These are phyloP conservation scores for Taphrina communis DNA, from an alignment of 1,139 yeast species.

Conservation along the genomic window DNA sequence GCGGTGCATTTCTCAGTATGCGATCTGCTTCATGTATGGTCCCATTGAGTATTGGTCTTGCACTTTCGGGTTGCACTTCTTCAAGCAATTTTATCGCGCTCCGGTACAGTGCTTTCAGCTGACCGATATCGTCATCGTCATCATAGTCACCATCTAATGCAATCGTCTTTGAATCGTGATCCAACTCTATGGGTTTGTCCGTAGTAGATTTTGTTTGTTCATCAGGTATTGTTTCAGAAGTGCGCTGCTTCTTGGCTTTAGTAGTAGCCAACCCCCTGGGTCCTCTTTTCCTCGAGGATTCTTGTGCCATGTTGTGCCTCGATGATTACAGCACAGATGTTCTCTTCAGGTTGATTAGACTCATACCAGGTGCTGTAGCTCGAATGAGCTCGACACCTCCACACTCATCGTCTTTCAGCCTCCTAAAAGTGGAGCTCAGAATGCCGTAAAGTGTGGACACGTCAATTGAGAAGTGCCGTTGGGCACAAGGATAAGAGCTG, in stretches of 20 bases:
- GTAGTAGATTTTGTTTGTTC: not conserved
- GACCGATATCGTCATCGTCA: conserved; percentile 77
- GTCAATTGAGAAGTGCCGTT: not conserved
- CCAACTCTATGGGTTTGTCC: conserved; percentile 43
- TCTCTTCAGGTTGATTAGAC: too few species aligned
- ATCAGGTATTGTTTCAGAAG: not conserved
- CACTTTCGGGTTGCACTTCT: conserved; percentile 37
- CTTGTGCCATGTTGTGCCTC: conserved; percentile 2
- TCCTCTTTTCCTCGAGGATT: conserved; percentile 11
- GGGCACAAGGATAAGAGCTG: not conserved
- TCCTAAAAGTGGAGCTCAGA: not conserved
- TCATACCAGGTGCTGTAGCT: too few species aligned
- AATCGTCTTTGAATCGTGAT: conserved; percentile 60
- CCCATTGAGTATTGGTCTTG: conserved; percentile 66
- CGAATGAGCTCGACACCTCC: too few species aligned
- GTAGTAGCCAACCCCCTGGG: conserved; percentile 29
- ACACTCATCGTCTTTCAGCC: too few species aligned
- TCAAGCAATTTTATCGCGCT: conserved; percentile 49
- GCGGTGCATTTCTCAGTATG: conserved; percentile 59
- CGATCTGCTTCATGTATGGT: conserved; percentile 91
- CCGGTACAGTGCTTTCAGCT: conserved; percentile 66
- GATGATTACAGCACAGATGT: too few species aligned
- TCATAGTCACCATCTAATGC: conserved; percentile 73
- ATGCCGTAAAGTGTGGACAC: not conserved
- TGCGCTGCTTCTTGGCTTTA: conserved; percentile 17